These are phyloP conservation scores for Rhipidocladum racemiflorum DNA, from an alignment of 176 grass and related monocot species.

Conservation along the genomic window DNA sequence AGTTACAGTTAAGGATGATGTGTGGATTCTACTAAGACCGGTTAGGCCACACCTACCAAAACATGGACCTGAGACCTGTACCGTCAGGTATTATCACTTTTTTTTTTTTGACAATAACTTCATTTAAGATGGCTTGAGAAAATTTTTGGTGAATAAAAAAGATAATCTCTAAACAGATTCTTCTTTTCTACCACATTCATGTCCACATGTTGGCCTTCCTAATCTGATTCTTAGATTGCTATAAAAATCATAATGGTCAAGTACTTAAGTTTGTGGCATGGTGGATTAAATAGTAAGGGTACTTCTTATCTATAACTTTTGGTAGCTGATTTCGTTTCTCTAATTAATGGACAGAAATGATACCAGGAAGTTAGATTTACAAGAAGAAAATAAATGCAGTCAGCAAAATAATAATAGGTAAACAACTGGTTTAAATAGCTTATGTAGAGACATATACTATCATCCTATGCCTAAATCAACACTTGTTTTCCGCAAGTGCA, in stretches of 20 bases:
- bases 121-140: not conserved
- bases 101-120: not conserved
- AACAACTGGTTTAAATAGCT: conserved; percentile 12
- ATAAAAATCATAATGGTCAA: not conserved
- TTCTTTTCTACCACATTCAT: conserved; percentile 9
- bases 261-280: not conserved
- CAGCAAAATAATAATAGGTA: conserved; percentile 43
- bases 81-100: conserved; percentile 47
- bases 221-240: not conserved
- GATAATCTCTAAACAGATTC: not conserved
- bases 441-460: conserved; percentile 3
- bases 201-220: not conserved
- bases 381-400: conserved; percentile 25
- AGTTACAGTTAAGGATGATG: conserved; percentile 53
- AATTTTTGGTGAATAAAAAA: not conserved
- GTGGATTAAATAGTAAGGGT: not conserved
- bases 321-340: conserved; percentile 4
- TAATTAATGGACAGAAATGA: conserved; percentile 39
- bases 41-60: conserved; percentile 46
- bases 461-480: conserved; percentile 11
- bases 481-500: conserved; percentile 29
- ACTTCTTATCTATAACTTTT: not conserved
- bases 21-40: conserved; percentile 27
- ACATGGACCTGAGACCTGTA: conserved; percentile 25
- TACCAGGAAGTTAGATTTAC: not conserved